Base-by-base conservation (phyloP, 2,329 filamentous ascomycete species). In the Colletotrichum sp. region DNA sequence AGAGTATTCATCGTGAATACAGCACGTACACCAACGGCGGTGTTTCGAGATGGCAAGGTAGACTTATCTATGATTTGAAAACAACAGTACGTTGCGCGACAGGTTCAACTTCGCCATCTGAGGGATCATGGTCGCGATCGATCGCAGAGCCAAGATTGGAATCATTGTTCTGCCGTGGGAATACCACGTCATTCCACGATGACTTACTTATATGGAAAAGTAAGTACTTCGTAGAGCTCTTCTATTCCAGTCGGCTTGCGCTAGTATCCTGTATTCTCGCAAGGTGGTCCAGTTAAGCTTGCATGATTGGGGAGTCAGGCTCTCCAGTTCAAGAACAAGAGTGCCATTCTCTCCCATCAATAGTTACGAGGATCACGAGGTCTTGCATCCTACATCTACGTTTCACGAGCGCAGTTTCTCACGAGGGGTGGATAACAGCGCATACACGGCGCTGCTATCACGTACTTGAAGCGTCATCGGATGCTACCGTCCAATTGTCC, bases 181-280 rank as follows among this genome's bases (percentile, higher is more conserved):
- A 49, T 4, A 4, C 1, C n/a, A n/a, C 39, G 18, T 4, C 39
- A n/a, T n/a, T 44, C 18, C 36, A 7, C 16, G 18, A 44, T 5
- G 18, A 9, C 30, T 12, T 2, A 18, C 18, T 44, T 12, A 44
- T n/a, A 6, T 44, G 10, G 2, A 44, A 44, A 3, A 2, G 0
- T n/a, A 18, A 3, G 8, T 44, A n/a, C 39, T 44, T 44, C 39
- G 8, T 2, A 44, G 18, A 44, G 39, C 39, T 12, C 18, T 0
- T 4, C 1, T 18, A 0, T 44, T 10, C 18, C 6, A 0, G 39
- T 44, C 5, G 5, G 18, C 5, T 4, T 44, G 39, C 18, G 5
- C 39, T 2, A 10, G 4, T 44, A 10, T 5, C 8, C 10, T 44
- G 2, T 18, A 2, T 10, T 1, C 16, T 3, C 39, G 9, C 18